phyloP scores from a whole-genome alignment of 768 basidiomycete genomes.

The Serendipita sp. region DNA sequence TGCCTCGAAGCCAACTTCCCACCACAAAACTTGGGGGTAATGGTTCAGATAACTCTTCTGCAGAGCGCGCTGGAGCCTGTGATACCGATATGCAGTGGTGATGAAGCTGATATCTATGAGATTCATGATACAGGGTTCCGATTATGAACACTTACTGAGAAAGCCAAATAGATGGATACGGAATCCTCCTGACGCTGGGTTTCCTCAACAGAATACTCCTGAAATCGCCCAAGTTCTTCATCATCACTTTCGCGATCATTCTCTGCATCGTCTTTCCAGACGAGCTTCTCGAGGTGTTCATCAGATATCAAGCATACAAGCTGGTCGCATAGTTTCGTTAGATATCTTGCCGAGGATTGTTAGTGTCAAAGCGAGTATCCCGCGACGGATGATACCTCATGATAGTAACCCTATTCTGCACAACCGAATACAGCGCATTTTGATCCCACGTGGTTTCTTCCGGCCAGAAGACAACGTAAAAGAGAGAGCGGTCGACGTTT shows the following conservation, averaged over 20 bases:
- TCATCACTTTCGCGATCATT: background rate
- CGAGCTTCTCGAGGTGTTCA: slow-evolving; percentile 29
- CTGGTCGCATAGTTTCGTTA: slow-evolving; percentile 45
- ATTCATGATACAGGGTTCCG: no score
- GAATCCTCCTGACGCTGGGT: no score
- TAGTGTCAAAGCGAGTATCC: background rate
- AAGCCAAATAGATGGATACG: no score
- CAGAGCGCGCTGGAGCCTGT: no score
- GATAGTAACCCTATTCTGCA: slow-evolving; percentile 41
- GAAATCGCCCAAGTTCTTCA: no score
- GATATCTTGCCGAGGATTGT: slow-evolving; percentile 29
- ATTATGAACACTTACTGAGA: no score
- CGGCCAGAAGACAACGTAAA: slow-evolving; percentile 46
- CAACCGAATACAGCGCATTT: slow-evolving; percentile 27
- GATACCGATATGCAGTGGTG: no score
- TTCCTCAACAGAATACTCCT: no score
- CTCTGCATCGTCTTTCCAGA: slow-evolving; percentile 21
- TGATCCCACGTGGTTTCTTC: slow-evolving; percentile 45
- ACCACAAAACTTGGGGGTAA: no score
- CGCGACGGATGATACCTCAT: slow-evolving; percentile 31
- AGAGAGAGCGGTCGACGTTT: slow-evolving; percentile 1
- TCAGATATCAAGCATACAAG: slow-evolving; percentile 35
- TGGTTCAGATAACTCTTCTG: no score
- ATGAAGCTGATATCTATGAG: no score
- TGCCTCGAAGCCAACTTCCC: no score